Conservation (phyloP, 2,329 filamentous ascomycete species). For the Hirsutella minnesotensis region DNA sequence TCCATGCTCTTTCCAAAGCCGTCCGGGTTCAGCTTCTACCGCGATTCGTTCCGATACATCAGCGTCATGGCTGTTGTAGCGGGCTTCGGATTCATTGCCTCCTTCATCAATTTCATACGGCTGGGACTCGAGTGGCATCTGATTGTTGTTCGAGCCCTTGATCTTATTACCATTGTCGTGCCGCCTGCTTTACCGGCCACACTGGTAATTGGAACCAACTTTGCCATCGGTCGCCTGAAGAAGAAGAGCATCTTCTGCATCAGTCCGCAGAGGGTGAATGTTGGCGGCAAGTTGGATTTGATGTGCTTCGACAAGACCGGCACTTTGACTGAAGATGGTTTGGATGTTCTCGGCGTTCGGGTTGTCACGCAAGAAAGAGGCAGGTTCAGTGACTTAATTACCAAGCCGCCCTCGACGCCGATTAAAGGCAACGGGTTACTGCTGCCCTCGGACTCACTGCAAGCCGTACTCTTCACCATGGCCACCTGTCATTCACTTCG, state of each 20-base stretch:
- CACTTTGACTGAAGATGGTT: conserved; percentile 90
- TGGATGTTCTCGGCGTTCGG: conserved; percentile 84
- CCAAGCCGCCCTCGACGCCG: conserved; percentile 27
- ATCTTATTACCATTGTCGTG: conserved; percentile 95
- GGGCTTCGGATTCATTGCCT: conserved; percentile 74
- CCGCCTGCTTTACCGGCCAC: conserved; percentile 91
- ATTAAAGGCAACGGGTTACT: neutral
- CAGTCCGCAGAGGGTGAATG: conserved; percentile 91
- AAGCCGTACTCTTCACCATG: conserved; percentile 80
- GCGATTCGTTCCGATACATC: conserved; percentile 95
- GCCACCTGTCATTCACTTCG: conserved; percentile 91
- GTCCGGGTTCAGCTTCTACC: conserved; percentile 96
- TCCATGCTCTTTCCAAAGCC: conserved; percentile 99
- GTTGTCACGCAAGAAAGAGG: conserved; percentile 53
- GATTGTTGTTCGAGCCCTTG: conserved; percentile 82
- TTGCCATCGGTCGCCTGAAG: conserved; percentile 77
- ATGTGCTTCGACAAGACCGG: conserved; percentile 99
- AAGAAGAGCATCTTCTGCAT: conserved; percentile 93
- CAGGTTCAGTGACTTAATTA: conserved; percentile 65
- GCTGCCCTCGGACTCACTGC: conserved; percentile 17
- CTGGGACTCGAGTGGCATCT: conserved; percentile 76
- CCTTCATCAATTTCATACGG: conserved; percentile 85
- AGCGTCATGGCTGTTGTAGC: conserved; percentile 90
- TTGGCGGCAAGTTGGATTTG: conserved; percentile 88
- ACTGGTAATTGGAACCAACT: conserved; percentile 91